These are phyloP conservation scores for Terfezia claveryi DNA, from an alignment of 495 filamentous ascomycete species.

Conservation along the genomic window DNA sequence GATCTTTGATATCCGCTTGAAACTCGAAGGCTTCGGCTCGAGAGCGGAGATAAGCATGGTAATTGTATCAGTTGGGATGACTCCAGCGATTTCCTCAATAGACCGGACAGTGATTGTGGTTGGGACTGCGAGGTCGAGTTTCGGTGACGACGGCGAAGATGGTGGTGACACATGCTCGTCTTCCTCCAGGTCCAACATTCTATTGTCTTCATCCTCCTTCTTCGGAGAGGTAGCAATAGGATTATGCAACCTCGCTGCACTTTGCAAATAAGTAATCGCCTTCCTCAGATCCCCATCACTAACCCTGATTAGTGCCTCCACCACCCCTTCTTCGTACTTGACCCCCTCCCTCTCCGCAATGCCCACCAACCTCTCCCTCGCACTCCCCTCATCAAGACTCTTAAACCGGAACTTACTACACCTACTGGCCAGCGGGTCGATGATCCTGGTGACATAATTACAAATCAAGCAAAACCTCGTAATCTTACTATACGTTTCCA, in stretches of 20 bases:
- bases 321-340: conserved; percentile 47
- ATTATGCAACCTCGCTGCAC: conserved; percentile 46
- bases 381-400: conserved; percentile 64
- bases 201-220: conserved; percentile 24
- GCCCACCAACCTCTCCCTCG: conserved; percentile 47
- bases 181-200: conserved; percentile 35
- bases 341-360: conserved; percentile 65
- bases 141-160: background rate
- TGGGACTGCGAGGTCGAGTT: too few species aligned
- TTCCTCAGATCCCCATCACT: conserved; percentile 88
- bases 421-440: conserved; percentile 76
- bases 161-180: conserved; percentile 21
- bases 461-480: conserved; percentile 94
- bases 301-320: conserved; percentile 64
- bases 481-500: conserved; percentile 94
- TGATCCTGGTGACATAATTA: conserved; percentile 96
- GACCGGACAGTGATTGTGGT: conserved; percentile 44
- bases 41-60: conserved; percentile 50
- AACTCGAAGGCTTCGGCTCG: conserved; percentile 41
- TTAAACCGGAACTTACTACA: conserved; percentile 99
- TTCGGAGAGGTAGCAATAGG: conserved; percentile 19
- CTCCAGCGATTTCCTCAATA: conserved; percentile 88
- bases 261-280: conserved; percentile 89
- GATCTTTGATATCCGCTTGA: conserved; percentile 49
- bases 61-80: conserved; percentile 58